Conservation (phyloP, 192 early-diverging fungal genomes). For the Coemansia nantahalensis region DNA sequence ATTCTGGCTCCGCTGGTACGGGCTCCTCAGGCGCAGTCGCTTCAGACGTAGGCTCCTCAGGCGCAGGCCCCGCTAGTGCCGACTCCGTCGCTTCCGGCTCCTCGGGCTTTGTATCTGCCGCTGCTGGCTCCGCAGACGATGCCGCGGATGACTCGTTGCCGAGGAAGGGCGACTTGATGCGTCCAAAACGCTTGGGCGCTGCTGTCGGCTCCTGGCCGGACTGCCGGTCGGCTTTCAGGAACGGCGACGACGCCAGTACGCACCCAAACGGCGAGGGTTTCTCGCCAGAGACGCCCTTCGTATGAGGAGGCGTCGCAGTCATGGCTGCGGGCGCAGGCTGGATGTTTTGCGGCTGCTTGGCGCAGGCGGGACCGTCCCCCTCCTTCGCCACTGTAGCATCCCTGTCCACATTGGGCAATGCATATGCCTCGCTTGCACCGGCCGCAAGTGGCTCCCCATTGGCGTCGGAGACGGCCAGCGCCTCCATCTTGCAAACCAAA, state of each 20-base stretch:
- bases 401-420: too few species aligned
- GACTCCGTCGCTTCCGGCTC: too few species aligned
- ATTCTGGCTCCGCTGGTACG: neutral
- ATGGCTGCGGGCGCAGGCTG: neutral
- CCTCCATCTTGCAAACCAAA: constrained; percentile 16
- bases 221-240: constrained; percentile 46
- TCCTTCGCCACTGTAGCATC: too few species aligned
- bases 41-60: neutral
- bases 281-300: constrained; percentile 13
- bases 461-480: constrained; percentile 8
- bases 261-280: constrained; percentile 30
- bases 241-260: constrained; percentile 44
- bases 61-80: neutral
- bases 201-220: constrained; percentile 9
- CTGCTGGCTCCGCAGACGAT: too few species aligned
- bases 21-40: neutral
- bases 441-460: neutral
- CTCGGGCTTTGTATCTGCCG: too few species aligned
- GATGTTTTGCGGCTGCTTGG: neutral
- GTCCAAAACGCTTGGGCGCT: constrained; percentile 24
- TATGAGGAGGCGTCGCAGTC: constrained; percentile 14
- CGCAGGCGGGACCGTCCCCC: neutral
- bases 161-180: constrained; percentile 49
- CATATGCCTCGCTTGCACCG: neutral
- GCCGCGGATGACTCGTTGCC: constrained; percentile 9